A percentile compares a stretch with the other conserved stretches of the same genome.
Evolutionary conservation across 805 yeast genomes (phyloP).

Genomic region (Tetrapisispora phaffii): DNA sequence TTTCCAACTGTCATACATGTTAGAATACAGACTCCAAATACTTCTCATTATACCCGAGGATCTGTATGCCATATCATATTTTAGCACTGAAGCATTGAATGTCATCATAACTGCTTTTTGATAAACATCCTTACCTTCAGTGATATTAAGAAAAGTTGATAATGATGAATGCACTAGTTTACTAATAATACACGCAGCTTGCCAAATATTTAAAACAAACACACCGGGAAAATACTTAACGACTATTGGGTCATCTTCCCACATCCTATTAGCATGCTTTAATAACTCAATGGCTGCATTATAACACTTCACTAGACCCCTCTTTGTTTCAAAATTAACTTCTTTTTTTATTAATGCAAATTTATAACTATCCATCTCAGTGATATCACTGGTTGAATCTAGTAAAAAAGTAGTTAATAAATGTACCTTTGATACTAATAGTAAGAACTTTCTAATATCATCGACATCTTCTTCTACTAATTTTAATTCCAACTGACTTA

Average conservation of each 20-base stretch:
- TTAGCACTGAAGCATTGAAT: slow-evolving; percentile 70
- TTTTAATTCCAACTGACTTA: slow-evolving; percentile 59
- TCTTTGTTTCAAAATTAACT: slow-evolving; percentile 45
- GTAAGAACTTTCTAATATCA: slow-evolving; percentile 57
- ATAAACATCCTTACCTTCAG: slow-evolving; percentile 61
- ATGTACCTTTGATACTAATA: slow-evolving; percentile 71
- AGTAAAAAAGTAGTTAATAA: slow-evolving; percentile 72
- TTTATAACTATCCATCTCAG: not conserved
- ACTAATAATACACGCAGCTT: slow-evolving; percentile 76
- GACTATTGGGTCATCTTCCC: slow-evolving; percentile 48
- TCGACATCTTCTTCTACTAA: slow-evolving; percentile 45
- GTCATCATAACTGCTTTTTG: slow-evolving; percentile 58
- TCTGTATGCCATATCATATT: slow-evolving; percentile 87
- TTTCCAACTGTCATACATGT: slow-evolving; percentile 47
- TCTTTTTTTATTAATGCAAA: not conserved
- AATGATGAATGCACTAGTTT: slow-evolving; percentile 70
- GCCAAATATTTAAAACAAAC: slow-evolving; percentile 79
- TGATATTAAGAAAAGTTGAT: slow-evolving; percentile 54
- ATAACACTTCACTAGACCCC: slow-evolving; percentile 67
- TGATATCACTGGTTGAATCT: slow-evolving; percentile 30
- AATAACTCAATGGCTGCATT: slow-evolving; percentile 69
- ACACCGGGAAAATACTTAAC: slow-evolving; percentile 77
- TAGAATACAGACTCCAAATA: slow-evolving; percentile 79
- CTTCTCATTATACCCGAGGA: slow-evolving; percentile 90
- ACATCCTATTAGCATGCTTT: slow-evolving; percentile 55